Evolutionary conservation across 2,329 filamentous ascomycete genomes (phyloP).

Genomic region (Colletotrichum melonis): DNA sequence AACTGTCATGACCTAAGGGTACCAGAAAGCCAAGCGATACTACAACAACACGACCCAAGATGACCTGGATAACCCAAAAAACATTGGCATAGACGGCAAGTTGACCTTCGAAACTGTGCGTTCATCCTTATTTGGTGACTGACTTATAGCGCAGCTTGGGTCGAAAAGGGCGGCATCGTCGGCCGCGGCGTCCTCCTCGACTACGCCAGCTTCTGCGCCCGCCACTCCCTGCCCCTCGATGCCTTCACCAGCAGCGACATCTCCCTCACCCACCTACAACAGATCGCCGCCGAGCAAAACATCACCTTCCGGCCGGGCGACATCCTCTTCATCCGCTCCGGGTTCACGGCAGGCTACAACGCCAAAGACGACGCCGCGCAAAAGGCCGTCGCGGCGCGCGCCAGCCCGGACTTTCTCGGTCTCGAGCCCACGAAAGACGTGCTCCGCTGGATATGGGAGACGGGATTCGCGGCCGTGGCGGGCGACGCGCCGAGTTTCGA

Average conservation of each 20-base stretch:
- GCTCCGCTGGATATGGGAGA: constrained; percentile 58
- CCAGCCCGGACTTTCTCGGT: constrained; percentile 48
- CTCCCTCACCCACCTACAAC: constrained; percentile 37
- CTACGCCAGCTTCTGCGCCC: constrained; percentile 61
- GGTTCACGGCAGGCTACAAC: constrained; percentile 47
- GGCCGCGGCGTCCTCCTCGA: constrained; percentile 65
- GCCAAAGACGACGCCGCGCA: constrained; percentile 38
- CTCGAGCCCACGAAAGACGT: constrained; percentile 49
- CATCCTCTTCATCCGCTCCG: constrained; percentile 59
- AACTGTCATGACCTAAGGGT: constrained; percentile 36
- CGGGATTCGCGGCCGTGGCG: constrained; percentile 56
- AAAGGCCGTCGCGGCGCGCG: constrained; percentile 41
- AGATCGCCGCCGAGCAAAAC: constrained; percentile 49
- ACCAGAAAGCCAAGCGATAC: constrained; percentile 49
- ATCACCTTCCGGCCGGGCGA: constrained; percentile 61
- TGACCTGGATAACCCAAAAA: constrained; percentile 50
- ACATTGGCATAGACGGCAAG: constrained; percentile 53
- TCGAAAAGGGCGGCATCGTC: constrained; percentile 53
- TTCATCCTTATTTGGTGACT: neutral
- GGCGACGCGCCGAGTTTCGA: constrained; percentile 57
- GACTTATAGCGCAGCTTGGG: constrained; percentile 18
- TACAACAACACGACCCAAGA: constrained; percentile 52
- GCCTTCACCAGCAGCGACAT: constrained; percentile 65
- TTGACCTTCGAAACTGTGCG: neutral
- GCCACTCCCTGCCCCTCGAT: constrained; percentile 61